Evolutionary conservation across 192 early-diverging fungal species (phyloP).

Genomic region (Thamnidium elegans): DNA sequence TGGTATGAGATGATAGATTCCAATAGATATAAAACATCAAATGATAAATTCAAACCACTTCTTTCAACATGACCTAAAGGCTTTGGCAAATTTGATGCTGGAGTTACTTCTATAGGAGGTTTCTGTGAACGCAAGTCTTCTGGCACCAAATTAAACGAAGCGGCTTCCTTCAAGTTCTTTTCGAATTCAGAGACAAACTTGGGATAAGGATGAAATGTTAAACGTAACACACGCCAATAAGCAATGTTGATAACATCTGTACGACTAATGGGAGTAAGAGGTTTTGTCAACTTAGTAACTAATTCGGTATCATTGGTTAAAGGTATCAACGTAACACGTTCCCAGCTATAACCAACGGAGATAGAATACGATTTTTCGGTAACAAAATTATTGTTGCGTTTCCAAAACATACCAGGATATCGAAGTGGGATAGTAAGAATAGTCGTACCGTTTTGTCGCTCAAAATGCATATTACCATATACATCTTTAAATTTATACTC

Average conservation of each 20-base stretch:
- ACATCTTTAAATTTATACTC: conserved; percentile 42
- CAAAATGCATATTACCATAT: conserved; percentile 14
- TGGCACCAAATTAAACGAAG: conserved; percentile 37
- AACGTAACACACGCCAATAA: conserved; percentile 42
- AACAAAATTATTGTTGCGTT: conserved; percentile 18
- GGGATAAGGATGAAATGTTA: conserved; percentile 1
- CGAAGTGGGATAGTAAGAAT: conserved; percentile 40
- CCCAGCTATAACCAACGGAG: conserved; percentile 22
- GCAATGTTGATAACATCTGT: conserved; percentile 36
- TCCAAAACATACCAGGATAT: conserved; percentile 41
- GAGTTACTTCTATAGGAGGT: background rate
- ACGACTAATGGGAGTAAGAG: conserved; percentile 30
- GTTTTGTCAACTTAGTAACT: background rate
- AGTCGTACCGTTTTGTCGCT: background rate
- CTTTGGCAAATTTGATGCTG: conserved; percentile 1
- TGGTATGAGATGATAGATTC: conserved; percentile 42
- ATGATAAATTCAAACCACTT: conserved; percentile 14
- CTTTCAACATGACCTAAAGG: conserved; percentile 18
- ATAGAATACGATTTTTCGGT: conserved; percentile 13
- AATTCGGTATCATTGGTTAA: background rate
- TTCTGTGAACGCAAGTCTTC: background rate
- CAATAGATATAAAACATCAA: conserved; percentile 46
- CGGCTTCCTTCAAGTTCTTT: conserved; percentile 20
- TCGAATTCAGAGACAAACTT: background rate
- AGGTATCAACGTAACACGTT: conserved; percentile 39